phyloP scores from a whole-genome alignment of 2,329 filamentous ascomycete genomes.

The Knoxdaviesia proteae region DNA sequence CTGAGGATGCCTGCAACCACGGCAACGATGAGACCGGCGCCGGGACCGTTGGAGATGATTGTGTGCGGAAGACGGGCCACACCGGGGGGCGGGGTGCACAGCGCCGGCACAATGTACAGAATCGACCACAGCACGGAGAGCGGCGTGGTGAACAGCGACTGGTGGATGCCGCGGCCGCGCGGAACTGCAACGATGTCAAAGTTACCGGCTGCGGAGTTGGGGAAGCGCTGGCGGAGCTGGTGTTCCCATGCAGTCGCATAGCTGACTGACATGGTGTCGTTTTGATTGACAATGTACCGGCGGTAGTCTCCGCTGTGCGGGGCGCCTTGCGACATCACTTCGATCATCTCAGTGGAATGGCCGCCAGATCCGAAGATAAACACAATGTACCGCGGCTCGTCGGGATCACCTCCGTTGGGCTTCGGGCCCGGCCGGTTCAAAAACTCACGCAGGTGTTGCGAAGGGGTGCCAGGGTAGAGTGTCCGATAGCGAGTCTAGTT shows the following conservation, averaged over 20 bases:
- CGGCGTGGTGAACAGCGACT: slow-evolving; percentile 54
- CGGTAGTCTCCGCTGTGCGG: slow-evolving; percentile 40
- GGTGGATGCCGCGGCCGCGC: slow-evolving; percentile 64
- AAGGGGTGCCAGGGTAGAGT: too few relatives aligned
- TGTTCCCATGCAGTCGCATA: slow-evolving; percentile 36
- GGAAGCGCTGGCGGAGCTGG: not conserved
- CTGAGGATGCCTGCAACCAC: slow-evolving; percentile 27
- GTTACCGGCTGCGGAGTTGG: slow-evolving; percentile 16
- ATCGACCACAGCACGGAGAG: slow-evolving; percentile 46
- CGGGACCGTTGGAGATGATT: slow-evolving; percentile 75
- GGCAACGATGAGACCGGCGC: slow-evolving; percentile 60
- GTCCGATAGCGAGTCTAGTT: too few relatives aligned
- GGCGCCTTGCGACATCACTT: slow-evolving; percentile 46
- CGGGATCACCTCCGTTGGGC: too few relatives aligned
- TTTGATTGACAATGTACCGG: slow-evolving; percentile 2
- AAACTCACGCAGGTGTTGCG: too few relatives aligned
- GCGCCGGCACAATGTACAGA: slow-evolving; percentile 34
- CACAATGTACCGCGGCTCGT: slow-evolving; percentile 2
- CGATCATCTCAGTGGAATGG: slow-evolving; percentile 87
- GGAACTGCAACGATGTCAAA: slow-evolving; percentile 50
- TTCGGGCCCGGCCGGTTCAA: too few relatives aligned
- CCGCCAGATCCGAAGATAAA: slow-evolving; percentile 72
- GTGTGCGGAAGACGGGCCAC: slow-evolving; percentile 39
- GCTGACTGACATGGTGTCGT: slow-evolving; percentile 36
- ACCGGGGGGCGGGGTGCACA: slow-evolving; percentile 18